Evolutionary conservation across 1,139 yeast species (phyloP).

Genomic region (Magnusiomyces sp.): DNA sequence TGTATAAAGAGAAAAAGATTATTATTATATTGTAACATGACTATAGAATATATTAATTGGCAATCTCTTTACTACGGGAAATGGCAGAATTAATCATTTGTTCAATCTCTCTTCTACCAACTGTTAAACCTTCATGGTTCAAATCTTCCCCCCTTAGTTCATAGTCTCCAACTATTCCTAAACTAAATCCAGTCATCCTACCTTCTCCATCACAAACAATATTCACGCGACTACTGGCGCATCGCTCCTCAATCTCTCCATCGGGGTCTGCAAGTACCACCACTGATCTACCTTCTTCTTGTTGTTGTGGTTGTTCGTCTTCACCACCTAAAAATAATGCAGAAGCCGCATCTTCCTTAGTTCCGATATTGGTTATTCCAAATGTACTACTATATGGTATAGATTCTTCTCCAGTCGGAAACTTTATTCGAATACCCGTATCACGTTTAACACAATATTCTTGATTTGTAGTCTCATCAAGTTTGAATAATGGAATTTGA

Average conservation of each 20-base stretch:
- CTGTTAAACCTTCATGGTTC: constrained; percentile 11
- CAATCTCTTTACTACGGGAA: neutral
- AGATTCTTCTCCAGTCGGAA: neutral
- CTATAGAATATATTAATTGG: too few relatives aligned
- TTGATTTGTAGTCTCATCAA: constrained; percentile 20
- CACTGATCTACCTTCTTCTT: constrained; percentile 1
- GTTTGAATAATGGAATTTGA: constrained; percentile 55
- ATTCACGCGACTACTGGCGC: constrained; percentile 38
- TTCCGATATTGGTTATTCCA: constrained; percentile 47
- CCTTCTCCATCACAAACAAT: constrained; percentile 31
- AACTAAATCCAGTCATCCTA: constrained; percentile 16
- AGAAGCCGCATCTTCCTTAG: constrained; percentile 22
- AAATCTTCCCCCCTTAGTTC: constrained; percentile 12
- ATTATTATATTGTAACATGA: too few relatives aligned
- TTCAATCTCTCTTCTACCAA: constrained; percentile 15
- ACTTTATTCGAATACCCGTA: constrained; percentile 27
- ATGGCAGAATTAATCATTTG: constrained; percentile 11
- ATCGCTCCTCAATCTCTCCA: constrained; percentile 69
- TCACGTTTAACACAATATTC: constrained; percentile 5
- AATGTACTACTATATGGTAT: constrained; percentile 47
- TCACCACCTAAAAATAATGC: neutral
- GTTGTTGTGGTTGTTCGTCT: constrained; percentile 15
- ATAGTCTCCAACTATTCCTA: constrained; percentile 15
- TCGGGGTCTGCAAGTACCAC: constrained; percentile 61
- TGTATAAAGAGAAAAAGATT: too few relatives aligned